Evolutionary conservation across 192 early-diverging fungal genomes (phyloP), one percentile per base, ranked within the genome.

Genomic region (Backusella morwellensis): DNA sequence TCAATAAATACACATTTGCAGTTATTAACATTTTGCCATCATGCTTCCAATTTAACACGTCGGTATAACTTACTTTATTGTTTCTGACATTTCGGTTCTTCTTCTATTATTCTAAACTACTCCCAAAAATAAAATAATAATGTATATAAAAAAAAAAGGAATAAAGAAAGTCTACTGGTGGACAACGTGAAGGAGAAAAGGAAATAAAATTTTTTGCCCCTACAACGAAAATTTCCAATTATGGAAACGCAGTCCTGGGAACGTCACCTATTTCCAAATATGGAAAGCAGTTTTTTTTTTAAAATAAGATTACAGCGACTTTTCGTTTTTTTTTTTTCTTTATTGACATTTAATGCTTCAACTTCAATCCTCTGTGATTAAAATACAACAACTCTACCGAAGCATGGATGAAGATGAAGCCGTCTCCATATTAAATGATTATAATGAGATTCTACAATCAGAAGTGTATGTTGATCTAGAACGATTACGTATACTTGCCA

Each of bases 381-480:
- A 68, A 68, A 35, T 35, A 68, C 32, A 68, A 38, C 35, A 32
- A 68, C 67, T 32, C n/a, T 68, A 76, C 36, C 40, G 35, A 35
- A 76, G 36, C 34, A 76, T 76, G 75, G 41, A 68, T 29, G 34
- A 80, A 29, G 76, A 82, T 67, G 76, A 82, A 47, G 81, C 77
- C 1, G 35, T 75, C 21, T 74, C 87, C 74, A 70, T 80, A 71
- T 85, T 89, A 35, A 88, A 90, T 75, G 94, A 96, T 66, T 93
- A 91, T 80, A 85, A 85, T 74, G 92, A 95, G 40, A 88, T 94
- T 44, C 87, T 94, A 59, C 89, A 93, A 76, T 88, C 94, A 11
- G 94, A 95, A 78, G 92, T 93, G 17, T 89, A 91, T 81, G 87
- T 97, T 75, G 95, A 96, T 71, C 82, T 96, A 36, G 93, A 95